phyloP scores from a whole-genome alignment of 129 eudicot genomes.

The Logfia minima region DNA sequence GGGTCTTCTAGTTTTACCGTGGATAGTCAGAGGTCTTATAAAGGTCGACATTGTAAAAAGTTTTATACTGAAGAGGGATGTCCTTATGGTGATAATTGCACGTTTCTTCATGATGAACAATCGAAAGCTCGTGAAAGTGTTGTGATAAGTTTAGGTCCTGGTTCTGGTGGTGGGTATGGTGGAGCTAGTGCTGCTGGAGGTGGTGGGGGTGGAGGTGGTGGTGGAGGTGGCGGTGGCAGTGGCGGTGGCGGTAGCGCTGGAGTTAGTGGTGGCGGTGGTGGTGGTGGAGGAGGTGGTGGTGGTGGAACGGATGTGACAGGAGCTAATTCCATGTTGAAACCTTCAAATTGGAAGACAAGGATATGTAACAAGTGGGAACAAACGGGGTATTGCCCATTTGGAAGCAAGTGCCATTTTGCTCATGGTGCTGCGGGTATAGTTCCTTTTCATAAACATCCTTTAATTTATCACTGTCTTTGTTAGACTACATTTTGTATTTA shows the following conservation, averaged over 20 bases:
- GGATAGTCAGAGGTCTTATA: constrained; percentile 80
- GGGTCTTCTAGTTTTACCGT: constrained; percentile 52
- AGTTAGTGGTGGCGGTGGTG: neutral
- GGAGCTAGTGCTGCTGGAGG: constrained; percentile 23
- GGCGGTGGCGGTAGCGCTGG: neutral
- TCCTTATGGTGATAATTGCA: constrained; percentile 93
- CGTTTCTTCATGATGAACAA: constrained; percentile 95
- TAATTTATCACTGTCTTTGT: neutral
- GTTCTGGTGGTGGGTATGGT: constrained; percentile 65
- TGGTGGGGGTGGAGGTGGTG: neutral
- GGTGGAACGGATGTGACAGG: constrained; percentile 37
- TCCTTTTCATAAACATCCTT: constrained; percentile 20
- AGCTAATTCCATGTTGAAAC: constrained; percentile 53
- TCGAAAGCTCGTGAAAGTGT: constrained; percentile 92
- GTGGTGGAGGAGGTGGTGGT: constrained; percentile 27
- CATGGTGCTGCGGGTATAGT: constrained; percentile 90
- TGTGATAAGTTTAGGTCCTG: constrained; percentile 92
- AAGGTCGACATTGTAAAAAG: constrained; percentile 95
- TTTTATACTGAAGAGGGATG: constrained; percentile 96
- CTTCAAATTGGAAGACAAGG: constrained; percentile 97
- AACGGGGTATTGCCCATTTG: constrained; percentile 96
- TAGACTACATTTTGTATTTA: neutral
- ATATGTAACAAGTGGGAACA: constrained; percentile 98
- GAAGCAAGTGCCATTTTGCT: constrained; percentile 95
- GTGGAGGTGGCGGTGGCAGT: neutral